Evolutionary conservation across 352 stramenopile species (phyloP).

Genomic region (Pythium dissotocum): DNA sequence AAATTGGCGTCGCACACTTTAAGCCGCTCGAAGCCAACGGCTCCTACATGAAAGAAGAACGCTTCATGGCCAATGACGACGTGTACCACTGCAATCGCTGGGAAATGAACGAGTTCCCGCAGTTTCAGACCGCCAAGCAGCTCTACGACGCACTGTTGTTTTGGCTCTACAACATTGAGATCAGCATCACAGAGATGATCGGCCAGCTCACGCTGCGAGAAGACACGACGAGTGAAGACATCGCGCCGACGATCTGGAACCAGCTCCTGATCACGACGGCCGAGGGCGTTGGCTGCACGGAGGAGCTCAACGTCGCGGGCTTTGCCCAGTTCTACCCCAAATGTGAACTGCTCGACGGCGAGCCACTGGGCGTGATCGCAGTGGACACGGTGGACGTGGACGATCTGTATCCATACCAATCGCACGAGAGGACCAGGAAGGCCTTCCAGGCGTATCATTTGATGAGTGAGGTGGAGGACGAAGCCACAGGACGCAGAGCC

Average conservation of each 20-base stretch:
- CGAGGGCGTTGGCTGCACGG: conserved; percentile 13
- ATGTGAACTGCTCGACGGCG: conserved; percentile 13
- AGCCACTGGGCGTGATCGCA: conserved; percentile 35
- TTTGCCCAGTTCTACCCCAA: conserved; percentile 38
- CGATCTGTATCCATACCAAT: conserved; percentile 49
- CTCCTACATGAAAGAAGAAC: conserved; percentile 2
- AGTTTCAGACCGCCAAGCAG: conserved; percentile 37
- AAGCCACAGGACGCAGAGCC: background rate
- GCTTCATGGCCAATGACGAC: background rate
- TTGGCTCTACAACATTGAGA: conserved; percentile 57
- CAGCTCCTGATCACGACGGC: conserved; percentile 42
- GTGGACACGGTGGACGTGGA: conserved; percentile 49
- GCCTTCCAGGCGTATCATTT: conserved; percentile 9
- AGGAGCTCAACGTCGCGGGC: conserved; percentile 31
- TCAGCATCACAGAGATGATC: conserved; percentile 54
- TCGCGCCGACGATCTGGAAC: conserved; percentile 39
- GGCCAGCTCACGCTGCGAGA: conserved; percentile 51
- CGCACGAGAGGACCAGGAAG: conserved; percentile 28
- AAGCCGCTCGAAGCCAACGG: conserved; percentile 5
- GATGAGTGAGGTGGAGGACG: conserved; percentile 3
- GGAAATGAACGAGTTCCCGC: conserved; percentile 41
- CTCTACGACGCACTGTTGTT: conserved; percentile 51
- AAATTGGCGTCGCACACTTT: conserved; percentile 7
- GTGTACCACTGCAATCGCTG: conserved; percentile 19
- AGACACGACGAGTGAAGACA: conserved; percentile 47